Percentiles rank a stretch among this genome's conserved stretches.
phyloP scores from a whole-genome alignment of 306 rosid genomes.

The Dalbergia cultrata region DNA sequence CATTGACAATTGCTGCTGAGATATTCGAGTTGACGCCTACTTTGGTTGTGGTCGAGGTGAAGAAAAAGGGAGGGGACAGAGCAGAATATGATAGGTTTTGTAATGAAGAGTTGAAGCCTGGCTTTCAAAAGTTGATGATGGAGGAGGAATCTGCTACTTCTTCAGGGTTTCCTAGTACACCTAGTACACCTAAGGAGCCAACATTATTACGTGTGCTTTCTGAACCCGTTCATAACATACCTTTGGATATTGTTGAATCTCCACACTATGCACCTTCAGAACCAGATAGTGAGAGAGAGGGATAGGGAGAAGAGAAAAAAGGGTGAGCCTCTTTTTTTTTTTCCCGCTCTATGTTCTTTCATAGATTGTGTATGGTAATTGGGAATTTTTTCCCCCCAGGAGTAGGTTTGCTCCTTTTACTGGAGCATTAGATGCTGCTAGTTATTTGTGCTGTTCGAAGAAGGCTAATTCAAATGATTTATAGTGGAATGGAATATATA shows the following conservation, averaged over 20 bases:
- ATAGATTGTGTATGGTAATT: constrained; percentile 56
- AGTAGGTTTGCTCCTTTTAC: constrained; percentile 46
- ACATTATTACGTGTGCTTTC: constrained; percentile 42
- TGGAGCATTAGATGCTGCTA: constrained; percentile 48
- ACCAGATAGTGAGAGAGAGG: background rate
- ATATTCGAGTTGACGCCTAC: constrained; percentile 82
- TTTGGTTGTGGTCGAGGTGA: constrained; percentile 87
- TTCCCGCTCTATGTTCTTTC: background rate
- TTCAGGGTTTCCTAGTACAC: constrained; percentile 44
- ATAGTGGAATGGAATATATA: constrained; percentile 46
- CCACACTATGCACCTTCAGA: constrained; percentile 11
- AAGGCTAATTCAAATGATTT: constrained; percentile 44
- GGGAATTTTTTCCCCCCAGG: constrained; percentile 41
- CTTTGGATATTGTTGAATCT: constrained; percentile 35
- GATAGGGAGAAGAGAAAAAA: constrained; percentile 24
- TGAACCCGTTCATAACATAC: constrained; percentile 13
- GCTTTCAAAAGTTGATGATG: constrained; percentile 64
- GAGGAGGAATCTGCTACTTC: constrained; percentile 65
- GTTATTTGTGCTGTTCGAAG: constrained; percentile 44
- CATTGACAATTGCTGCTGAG: constrained; percentile 88
- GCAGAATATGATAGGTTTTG: constrained; percentile 80
- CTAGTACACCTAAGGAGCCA: background rate
- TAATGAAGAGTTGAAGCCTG: constrained; percentile 70
- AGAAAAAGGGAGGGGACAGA: constrained; percentile 88
- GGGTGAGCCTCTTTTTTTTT: constrained; percentile 47